Evolutionary conservation across 164 flowering plant genomes (phyloP).

Genomic region (Stephania cephalantha): DNA sequence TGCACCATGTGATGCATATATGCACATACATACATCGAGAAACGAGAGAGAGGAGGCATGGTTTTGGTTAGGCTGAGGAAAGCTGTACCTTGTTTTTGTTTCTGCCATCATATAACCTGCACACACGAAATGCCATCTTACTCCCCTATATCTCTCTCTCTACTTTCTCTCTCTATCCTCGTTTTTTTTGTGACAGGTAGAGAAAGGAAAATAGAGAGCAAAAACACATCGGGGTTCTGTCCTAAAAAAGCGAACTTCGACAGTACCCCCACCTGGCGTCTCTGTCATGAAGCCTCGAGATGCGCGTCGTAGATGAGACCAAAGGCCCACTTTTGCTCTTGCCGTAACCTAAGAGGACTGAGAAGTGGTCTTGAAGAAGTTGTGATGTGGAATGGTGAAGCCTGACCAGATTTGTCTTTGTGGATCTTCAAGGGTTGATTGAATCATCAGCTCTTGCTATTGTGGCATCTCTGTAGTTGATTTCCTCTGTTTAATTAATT

Average conservation of each 20-base stretch:
- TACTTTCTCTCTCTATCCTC: conserved; percentile 14
- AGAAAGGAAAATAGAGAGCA: neutral
- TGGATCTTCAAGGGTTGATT: neutral
- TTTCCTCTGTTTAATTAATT: neutral
- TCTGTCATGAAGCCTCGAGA: neutral
- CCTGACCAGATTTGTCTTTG: conserved; percentile 70
- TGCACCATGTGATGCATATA: neutral
- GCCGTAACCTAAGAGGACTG: conserved; percentile 6
- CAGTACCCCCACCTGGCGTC: conserved; percentile 11
- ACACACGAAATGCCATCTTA: neutral
- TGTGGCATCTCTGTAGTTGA: neutral
- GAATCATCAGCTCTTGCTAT: conserved; percentile 1
- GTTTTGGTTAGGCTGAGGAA: conserved; percentile 1
- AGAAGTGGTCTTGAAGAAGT: neutral
- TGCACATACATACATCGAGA: neutral
- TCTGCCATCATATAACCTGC: conserved; percentile 1
- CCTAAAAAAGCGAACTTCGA: neutral
- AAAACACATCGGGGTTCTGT: neutral
- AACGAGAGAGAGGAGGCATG: neutral
- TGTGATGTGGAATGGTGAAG: conserved; percentile 59
- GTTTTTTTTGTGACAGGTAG: conserved; percentile 1
- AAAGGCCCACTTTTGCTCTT: neutral
- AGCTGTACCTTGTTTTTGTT: conserved; percentile 18
- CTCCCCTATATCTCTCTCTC: neutral
- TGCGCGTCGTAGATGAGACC: neutral